Base-by-base conservation (phyloP, 2,329 filamentous ascomycete genomes). In the Tolypocladium tundrense region DNA sequence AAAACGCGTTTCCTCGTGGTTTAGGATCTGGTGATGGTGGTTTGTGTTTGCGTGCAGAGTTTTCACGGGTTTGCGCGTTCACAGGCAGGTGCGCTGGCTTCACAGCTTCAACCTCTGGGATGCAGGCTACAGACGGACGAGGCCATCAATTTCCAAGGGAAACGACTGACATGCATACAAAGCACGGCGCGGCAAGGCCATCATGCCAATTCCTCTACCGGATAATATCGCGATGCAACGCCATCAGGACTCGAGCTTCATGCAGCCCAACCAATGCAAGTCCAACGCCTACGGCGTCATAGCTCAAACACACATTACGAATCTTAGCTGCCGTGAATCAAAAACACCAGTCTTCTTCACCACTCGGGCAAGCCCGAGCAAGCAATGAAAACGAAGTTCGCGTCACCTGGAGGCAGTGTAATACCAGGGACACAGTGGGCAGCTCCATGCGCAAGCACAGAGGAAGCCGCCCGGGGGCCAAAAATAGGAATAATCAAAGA, bases 401-500 rank as follows among this genome's bases (percentile, higher is more conserved):
- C 73, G 70, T 75, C 73, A 64, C 73, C 72, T 73, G 72, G 71
- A 74, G 68, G 70, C 71, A 74, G 72, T 75, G 72, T 73, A 69
- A 73, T 73, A 76, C 73, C 73, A 75, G 73, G 73, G 70, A 75
- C 72, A 75, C 72, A 66, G 67, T 75, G 71, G 66, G 64, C 35
- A 58, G 69, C 62, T 69, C 69, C 72, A 66, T 74, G 68, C 67
- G 72, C 72, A 73, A 73, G 72, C 72, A 70, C 71, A 74, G 71
- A 65, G 71, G 72, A 72, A 64, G 67, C 68, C 62, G 56, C 65
- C 68, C 70, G 48, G 50, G 51, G 31, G 55, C 64, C 71, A 74
- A 74, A 74, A 74, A 92, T 90, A 81, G 80, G 86, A 84, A 84
- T 90, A 91, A 92, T 90, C 86, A 84, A 79, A 79, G 81, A 82